Conservation (phyloP, 2,329 filamentous ascomycete genomes). For the Aspergillus calidoustus region DNA sequence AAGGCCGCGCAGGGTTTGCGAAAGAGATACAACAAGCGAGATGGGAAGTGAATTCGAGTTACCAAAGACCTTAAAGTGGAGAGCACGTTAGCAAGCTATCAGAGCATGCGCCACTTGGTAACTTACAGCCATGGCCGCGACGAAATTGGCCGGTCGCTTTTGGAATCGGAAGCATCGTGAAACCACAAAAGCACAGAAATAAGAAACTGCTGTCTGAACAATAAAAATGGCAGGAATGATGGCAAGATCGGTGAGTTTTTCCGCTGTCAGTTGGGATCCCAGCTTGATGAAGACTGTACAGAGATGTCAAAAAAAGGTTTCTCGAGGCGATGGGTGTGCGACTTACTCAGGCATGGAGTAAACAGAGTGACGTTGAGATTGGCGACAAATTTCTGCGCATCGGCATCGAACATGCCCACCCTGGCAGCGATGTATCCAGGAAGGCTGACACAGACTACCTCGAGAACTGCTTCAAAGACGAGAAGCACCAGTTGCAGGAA, state of each 20-base stretch:
- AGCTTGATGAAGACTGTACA: slow-evolving; percentile 89
- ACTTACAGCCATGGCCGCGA: slow-evolving; percentile 87
- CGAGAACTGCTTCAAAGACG: slow-evolving; percentile 92
- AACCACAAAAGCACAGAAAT: slow-evolving; percentile 71
- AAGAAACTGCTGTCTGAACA: slow-evolving; percentile 86
- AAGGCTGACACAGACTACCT: slow-evolving; percentile 92
- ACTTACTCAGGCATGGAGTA: slow-evolving; percentile 90
- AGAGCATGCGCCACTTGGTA: neutral
- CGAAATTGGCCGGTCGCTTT: slow-evolving; percentile 87
- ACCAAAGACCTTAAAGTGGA: slow-evolving; percentile 71
- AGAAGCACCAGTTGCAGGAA: slow-evolving; percentile 71
- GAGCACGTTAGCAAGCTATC: neutral
- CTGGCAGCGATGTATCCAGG: slow-evolving; percentile 92
- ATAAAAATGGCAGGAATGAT: slow-evolving; percentile 96
- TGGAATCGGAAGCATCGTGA: slow-evolving; percentile 78
- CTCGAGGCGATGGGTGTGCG: slow-evolving; percentile 3
- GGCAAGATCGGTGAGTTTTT: slow-evolving; percentile 85
- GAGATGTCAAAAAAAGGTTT: slow-evolving; percentile 6
- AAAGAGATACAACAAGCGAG: slow-evolving; percentile 90
- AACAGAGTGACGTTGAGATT: slow-evolving; percentile 97
- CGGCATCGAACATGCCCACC: slow-evolving; percentile 90
- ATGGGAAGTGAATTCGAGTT: slow-evolving; percentile 98
- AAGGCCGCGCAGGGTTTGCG: slow-evolving; percentile 86
- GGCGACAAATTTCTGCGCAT: slow-evolving; percentile 94
- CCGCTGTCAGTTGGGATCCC: slow-evolving; percentile 87